Percentiles rank a stretch among this genome's conserved stretches.
phyloP scores from a whole-genome alignment of 176 grass and related monocot species.

The Chrysopogon serrulatus region DNA sequence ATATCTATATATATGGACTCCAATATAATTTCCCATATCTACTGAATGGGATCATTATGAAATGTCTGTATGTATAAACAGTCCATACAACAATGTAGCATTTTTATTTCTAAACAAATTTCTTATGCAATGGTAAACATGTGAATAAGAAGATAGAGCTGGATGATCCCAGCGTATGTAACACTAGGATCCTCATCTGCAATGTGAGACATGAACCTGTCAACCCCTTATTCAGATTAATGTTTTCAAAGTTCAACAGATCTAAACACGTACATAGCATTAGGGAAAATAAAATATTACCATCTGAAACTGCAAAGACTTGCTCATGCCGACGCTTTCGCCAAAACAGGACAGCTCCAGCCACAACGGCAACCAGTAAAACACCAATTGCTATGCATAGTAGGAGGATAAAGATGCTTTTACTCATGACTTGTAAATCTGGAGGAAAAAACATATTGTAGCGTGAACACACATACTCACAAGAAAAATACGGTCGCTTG shows the following conservation, averaged over 20 bases:
- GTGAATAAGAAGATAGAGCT: neutral
- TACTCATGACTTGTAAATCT: neutral
- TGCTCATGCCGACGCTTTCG: constrained; percentile 40
- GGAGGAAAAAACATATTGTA: neutral
- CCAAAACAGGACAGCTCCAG: constrained; percentile 8
- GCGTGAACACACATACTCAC: neutral
- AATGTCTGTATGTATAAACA: neutral
- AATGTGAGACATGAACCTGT: constrained; percentile 8
- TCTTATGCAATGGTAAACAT: neutral
- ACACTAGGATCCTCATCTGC: constrained; percentile 17
- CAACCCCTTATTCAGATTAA: neutral
- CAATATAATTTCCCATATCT: neutral
- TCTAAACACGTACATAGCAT: neutral
- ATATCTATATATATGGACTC: neutral
- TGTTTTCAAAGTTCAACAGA: neutral
- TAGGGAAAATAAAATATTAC: constrained; percentile 34
- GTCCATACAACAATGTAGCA: neutral
- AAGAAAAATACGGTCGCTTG: neutral
- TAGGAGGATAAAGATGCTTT: neutral
- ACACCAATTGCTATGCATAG: constrained; percentile 12
- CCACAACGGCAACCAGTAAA: constrained; percentile 10
- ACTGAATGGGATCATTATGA: neutral
- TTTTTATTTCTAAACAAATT: neutral
- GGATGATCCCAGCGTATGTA: neutral
- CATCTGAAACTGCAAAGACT: constrained; percentile 75